Percentiles rank a stretch among this genome's conserved stretches.
Conservation (phyloP, 2,329 filamentous ascomycete species). For the Alternaria sp. region DNA sequence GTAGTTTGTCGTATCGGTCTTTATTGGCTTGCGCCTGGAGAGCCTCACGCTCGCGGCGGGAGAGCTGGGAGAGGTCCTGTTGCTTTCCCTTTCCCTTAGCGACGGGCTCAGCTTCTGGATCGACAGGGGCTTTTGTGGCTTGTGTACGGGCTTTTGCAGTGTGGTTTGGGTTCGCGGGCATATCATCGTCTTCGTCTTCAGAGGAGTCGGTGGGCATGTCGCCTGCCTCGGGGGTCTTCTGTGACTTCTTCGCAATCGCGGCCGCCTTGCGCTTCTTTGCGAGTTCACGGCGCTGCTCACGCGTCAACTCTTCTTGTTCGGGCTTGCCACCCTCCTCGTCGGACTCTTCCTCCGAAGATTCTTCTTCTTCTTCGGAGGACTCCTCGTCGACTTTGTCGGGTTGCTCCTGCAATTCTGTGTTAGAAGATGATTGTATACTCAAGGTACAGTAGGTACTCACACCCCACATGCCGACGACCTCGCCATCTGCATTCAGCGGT, state of each 20-base stretch:
- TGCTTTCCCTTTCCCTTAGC: slow-evolving; percentile 67
- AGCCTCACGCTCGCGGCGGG: slow-evolving; percentile 76
- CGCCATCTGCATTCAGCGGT: slow-evolving; percentile 88
- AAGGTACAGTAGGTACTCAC: slow-evolving; percentile 54
- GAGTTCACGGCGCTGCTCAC: slow-evolving; percentile 85
- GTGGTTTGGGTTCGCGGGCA: slow-evolving; percentile 93
- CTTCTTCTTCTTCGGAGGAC: slow-evolving; percentile 45
- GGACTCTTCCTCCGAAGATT: slow-evolving; percentile 57
- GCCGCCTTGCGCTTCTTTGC: slow-evolving; percentile 93
- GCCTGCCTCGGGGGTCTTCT: slow-evolving; percentile 77
- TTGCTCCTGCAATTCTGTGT: slow-evolving; percentile 38
- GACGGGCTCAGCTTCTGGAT: slow-evolving; percentile 58
- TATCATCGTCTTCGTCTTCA: slow-evolving; percentile 67
- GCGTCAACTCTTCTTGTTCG: slow-evolving; percentile 69
- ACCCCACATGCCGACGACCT: slow-evolving; percentile 87
- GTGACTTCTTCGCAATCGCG: slow-evolving; percentile 78
- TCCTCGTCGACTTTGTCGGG: slow-evolving; percentile 62
- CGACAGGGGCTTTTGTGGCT: slow-evolving; percentile 62
- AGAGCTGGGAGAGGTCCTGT: slow-evolving; percentile 64
- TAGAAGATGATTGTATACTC: slow-evolving; percentile 18
- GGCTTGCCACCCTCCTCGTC: slow-evolving; percentile 52
- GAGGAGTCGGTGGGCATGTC: slow-evolving; percentile 81
- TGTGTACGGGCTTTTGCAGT: slow-evolving; percentile 72
- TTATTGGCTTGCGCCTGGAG: slow-evolving; percentile 86
- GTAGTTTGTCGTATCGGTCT: slow-evolving; percentile 89